Percentiles rank a stretch among this genome's conserved stretches.
Evolutionary conservation across 495 filamentous ascomycete species (phyloP).

Genomic region (Patellaria atrata): DNA sequence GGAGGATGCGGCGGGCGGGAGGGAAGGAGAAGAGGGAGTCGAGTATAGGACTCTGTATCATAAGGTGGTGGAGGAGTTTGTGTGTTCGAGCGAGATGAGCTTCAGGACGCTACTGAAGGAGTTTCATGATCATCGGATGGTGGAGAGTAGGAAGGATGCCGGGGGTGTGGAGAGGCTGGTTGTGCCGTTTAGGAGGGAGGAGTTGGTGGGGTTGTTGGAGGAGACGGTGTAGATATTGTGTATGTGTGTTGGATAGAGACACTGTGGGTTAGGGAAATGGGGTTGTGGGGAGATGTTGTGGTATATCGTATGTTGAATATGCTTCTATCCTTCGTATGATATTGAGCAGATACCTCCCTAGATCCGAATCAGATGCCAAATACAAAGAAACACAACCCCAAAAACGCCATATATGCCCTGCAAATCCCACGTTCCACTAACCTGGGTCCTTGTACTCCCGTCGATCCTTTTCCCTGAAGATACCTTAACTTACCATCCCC

Average conservation of each 20-base stretch:
- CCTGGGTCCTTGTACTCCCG: too few relatives aligned
- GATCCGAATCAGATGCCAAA: too few relatives aligned
- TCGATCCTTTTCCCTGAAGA: too few relatives aligned
- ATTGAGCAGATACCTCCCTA: too few relatives aligned
- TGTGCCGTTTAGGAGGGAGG: conserved; percentile 74
- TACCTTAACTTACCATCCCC: conserved; percentile 57
- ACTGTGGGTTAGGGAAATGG: too few relatives aligned
- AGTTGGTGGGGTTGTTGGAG: conserved; percentile 79
- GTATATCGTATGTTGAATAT: too few relatives aligned
- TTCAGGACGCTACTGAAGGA: conserved; percentile 91
- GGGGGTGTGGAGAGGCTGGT: conserved; percentile 72
- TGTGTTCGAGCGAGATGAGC: conserved; percentile 89
- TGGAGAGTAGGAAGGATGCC: conserved; percentile 71
- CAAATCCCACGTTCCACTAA: too few relatives aligned
- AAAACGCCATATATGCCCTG: too few relatives aligned
- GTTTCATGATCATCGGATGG: conserved; percentile 96
- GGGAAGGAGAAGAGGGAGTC: conserved; percentile 39
- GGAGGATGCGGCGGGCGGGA: conserved; percentile 27
- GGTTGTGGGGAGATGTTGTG: too few relatives aligned
- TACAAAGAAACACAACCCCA: too few relatives aligned
- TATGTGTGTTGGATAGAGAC: too few relatives aligned
- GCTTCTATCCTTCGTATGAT: too few relatives aligned
- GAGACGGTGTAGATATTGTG: conserved; percentile 37
- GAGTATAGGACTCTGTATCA: conserved; percentile 88
- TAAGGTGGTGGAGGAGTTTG: conserved; percentile 90